phyloP scores from a whole-genome alignment of 331 rosid species.

The Spiraea crenata region DNA sequence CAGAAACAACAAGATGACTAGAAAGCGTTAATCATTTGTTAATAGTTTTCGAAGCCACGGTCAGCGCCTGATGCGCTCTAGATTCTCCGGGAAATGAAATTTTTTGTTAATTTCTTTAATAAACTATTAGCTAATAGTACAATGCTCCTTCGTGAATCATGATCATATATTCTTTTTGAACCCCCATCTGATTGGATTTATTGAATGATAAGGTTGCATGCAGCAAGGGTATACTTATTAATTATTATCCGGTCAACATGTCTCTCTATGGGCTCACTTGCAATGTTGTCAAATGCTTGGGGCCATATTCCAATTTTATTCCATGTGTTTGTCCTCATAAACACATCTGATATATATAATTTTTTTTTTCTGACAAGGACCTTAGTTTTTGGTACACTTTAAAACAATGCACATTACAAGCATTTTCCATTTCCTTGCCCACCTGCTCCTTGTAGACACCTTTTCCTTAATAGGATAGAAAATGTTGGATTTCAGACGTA shows the following conservation, averaged over 20 bases:
- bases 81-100: constrained; percentile 87
- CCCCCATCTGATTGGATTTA: constrained; percentile 28
- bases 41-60: constrained; percentile 65
- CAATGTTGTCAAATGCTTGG: constrained; percentile 63
- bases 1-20: constrained; percentile 46
- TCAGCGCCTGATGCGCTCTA: constrained; percentile 99
- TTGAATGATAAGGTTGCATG: constrained; percentile 24
- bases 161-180: constrained; percentile 13
- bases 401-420: constrained; percentile 10
- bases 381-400: constrained; percentile 12
- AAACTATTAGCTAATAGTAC: constrained; percentile 1
- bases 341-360: neutral
- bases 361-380: constrained; percentile 11
- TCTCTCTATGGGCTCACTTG: constrained; percentile 64
- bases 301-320: constrained; percentile 61
- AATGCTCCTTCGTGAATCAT: neutral
- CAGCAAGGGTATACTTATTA: constrained; percentile 29
- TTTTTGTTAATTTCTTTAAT: constrained; percentile 16
- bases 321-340: constrained; percentile 63
- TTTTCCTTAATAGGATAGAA: too few relatives aligned
- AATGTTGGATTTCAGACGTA: too few relatives aligned
- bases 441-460: neutral
- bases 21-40: constrained; percentile 37
- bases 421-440: constrained; percentile 1
- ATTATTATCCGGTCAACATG: constrained; percentile 77